phyloP scores from a whole-genome alignment of 441 rosid genomes.

The Erysimum pusillum region DNA sequence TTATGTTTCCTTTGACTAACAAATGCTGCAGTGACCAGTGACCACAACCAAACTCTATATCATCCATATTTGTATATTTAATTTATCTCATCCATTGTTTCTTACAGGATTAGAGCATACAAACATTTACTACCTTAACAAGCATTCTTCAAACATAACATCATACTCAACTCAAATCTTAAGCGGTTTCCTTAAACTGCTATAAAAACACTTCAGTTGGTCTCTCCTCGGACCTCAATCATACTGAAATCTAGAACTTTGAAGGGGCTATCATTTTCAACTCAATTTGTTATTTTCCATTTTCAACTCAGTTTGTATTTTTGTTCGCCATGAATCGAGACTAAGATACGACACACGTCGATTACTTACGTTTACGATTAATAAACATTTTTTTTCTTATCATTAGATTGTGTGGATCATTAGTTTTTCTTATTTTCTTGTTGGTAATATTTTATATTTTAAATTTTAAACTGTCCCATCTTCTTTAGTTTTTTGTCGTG shows the following conservation, averaged over 20 bases:
- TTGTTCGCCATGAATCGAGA: not conserved
- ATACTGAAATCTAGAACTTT: not conserved
- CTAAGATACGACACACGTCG: conserved; percentile 9
- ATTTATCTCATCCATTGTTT: not conserved
- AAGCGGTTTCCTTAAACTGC: not conserved
- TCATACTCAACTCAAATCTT: not conserved
- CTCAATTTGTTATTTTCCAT: not conserved
- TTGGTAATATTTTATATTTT: not conserved
- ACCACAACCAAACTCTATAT: not conserved
- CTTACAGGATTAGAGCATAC: not conserved
- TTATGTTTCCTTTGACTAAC: too few species aligned
- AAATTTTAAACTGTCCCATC: not conserved
- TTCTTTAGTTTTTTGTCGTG: not conserved
- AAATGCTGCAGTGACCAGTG: not conserved
- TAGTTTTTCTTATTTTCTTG: not conserved
- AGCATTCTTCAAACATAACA: not conserved
- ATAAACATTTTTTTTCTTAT: not conserved
- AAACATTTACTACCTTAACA: not conserved
- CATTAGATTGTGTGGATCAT: not conserved
- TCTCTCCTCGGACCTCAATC: not conserved
- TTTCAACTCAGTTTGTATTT: conserved; percentile 11
- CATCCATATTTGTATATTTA: not conserved
- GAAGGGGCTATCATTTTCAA: conserved; percentile 14
- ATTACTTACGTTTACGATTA: not conserved
- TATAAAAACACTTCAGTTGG: conserved; percentile 2